These are phyloP conservation scores for Didymella lethalis DNA, from an alignment of 2,329 filamentous ascomycete genomes.

Conservation along the genomic window DNA sequence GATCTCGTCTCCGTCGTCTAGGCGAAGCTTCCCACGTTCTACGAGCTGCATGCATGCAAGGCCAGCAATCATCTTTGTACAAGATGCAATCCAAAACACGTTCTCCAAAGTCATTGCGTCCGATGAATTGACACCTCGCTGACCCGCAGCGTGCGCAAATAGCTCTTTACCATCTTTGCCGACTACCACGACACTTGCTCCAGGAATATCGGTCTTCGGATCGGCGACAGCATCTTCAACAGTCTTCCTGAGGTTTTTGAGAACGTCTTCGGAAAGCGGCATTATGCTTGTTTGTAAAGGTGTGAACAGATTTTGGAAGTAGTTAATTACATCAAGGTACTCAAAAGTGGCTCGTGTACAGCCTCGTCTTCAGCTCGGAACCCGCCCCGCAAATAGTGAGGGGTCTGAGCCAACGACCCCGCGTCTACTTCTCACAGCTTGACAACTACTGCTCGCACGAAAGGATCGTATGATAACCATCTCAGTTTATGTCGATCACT, in stretches of 20 bases:
- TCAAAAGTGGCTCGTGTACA: neutral
- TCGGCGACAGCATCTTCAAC: conserved; percentile 33
- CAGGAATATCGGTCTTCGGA: conserved; percentile 45
- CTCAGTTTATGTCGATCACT: neutral
- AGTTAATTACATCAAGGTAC: neutral
- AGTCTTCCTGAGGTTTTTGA: conserved; percentile 23
- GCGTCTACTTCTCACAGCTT: neutral
- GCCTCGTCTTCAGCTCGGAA: conserved; percentile 1
- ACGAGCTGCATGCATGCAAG: conserved; percentile 47
- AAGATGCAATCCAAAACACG: conserved; percentile 65
- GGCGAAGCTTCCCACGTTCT: conserved; percentile 40
- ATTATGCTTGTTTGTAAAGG: conserved; percentile 8
- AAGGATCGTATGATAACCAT: conserved; percentile 1
- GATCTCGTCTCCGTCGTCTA: conserved; percentile 40
- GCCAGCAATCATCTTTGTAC: conserved; percentile 51
- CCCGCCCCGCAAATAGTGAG: conserved; percentile 2
- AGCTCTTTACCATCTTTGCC: conserved; percentile 54
- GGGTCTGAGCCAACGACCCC: conserved; percentile 3
- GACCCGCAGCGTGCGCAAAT: conserved; percentile 53
- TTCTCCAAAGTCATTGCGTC: conserved; percentile 65
- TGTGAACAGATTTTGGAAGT: no score
- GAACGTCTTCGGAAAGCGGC: conserved; percentile 22
- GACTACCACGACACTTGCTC: conserved; percentile 54
- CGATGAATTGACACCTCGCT: conserved; percentile 45
- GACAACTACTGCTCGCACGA: conserved; percentile 5